Conservation (phyloP, 2,329 filamentous ascomycete species). For the Graphium sp. region DNA sequence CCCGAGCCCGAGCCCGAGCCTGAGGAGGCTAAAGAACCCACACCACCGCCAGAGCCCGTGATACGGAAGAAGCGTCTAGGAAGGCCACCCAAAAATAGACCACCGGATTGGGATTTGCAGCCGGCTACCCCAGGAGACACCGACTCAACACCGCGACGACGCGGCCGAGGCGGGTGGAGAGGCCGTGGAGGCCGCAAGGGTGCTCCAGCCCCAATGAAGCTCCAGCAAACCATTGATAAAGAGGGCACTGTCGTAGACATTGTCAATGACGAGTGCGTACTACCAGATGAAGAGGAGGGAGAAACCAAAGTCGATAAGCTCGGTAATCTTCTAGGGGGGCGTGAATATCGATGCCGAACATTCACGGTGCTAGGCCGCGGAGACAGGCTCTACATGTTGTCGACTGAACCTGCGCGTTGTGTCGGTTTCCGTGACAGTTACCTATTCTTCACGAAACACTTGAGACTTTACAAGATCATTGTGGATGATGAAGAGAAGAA, state of each 20-base stretch:
- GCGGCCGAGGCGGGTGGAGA: constrained; percentile 56
- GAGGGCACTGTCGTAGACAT: constrained; percentile 88
- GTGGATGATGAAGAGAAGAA: constrained; percentile 95
- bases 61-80: constrained; percentile 67
- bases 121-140: constrained; percentile 39
- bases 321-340: constrained; percentile 64
- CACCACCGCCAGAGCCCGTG: constrained; percentile 37
- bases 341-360: constrained; percentile 89
- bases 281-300: constrained; percentile 76
- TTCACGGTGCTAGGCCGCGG: constrained; percentile 80
- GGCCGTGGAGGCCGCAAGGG: constrained; percentile 49
- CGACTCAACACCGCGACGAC: constrained; percentile 35
- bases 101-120: constrained; percentile 59
- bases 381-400: constrained; percentile 89
- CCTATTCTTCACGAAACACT: constrained; percentile 97
- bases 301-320: constrained; percentile 87
- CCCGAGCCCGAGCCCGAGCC: constrained; percentile 16
- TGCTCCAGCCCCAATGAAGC: constrained; percentile 57
- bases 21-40: constrained; percentile 28
- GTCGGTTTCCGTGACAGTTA: constrained; percentile 97
- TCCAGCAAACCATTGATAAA: constrained; percentile 76
- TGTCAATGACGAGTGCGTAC: constrained; percentile 74
- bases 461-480: constrained; percentile 93
- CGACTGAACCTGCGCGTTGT: constrained; percentile 89
- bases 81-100: constrained; percentile 69